phyloP scores from a whole-genome alignment of 148 eudicot genomes.

The Rhododendron kiyosumense region DNA sequence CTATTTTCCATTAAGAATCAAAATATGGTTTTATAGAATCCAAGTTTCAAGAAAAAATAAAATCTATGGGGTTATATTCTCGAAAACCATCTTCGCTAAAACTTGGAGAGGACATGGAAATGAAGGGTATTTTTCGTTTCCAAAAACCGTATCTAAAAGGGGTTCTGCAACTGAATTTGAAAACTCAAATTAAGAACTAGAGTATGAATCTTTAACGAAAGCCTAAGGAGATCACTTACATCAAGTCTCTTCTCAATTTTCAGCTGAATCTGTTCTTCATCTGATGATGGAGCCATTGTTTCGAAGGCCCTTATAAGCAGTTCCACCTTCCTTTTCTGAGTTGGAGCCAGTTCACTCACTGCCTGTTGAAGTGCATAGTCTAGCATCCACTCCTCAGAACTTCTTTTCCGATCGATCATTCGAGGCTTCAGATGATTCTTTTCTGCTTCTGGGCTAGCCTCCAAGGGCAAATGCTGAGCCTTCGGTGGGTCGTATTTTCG shows the following conservation, averaged over 20 bases:
- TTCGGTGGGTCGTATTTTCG: slow-evolving; percentile 42
- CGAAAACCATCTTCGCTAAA: neutral
- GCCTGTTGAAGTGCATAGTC: slow-evolving; percentile 87
- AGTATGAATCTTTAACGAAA: neutral
- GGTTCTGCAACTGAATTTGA: neutral
- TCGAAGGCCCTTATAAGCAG: slow-evolving; percentile 82
- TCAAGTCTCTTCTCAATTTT: neutral
- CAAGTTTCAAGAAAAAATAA: neutral
- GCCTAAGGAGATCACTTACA: neutral
- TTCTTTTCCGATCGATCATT: slow-evolving; percentile 47
- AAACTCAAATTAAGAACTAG: neutral
- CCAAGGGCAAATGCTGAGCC: slow-evolving; percentile 31
- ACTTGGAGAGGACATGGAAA: neutral
- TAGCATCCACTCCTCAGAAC: slow-evolving; percentile 84
- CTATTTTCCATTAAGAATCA: neutral
- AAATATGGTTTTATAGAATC: neutral
- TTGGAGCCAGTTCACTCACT: slow-evolving; percentile 64
- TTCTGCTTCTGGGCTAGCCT: slow-evolving; percentile 46
- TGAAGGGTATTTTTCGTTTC: neutral
- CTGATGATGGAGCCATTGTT: slow-evolving; percentile 44
- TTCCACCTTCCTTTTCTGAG: slow-evolving; percentile 71
- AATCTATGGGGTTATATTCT: neutral
- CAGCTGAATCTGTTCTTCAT: slow-evolving; percentile 24
- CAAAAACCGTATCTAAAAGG: neutral
- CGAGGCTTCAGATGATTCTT: slow-evolving; percentile 46